Evolutionary conservation across 345 rosid species (phyloP).

Genomic region (Dimocarpus longan): DNA sequence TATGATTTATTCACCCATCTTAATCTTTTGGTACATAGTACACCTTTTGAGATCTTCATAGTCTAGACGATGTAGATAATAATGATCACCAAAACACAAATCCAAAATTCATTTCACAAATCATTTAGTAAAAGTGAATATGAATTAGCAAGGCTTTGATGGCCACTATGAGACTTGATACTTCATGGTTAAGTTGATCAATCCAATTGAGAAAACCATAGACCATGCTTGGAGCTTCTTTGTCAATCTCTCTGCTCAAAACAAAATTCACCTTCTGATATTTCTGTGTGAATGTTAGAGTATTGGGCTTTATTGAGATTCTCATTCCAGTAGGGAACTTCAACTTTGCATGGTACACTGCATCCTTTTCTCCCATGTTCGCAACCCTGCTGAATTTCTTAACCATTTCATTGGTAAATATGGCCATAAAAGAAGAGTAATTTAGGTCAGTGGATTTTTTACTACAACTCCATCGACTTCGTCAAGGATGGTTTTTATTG

Average conservation of each 20-base stretch:
- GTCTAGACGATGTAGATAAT: neutral
- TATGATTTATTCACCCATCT: neutral
- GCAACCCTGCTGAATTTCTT: conserved; percentile 14
- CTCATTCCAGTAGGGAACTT: conserved; percentile 18
- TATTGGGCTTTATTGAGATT: conserved; percentile 18
- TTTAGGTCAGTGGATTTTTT: too few relatives aligned
- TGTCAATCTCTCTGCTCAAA: conserved; percentile 18
- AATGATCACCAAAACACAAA: neutral
- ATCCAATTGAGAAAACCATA: conserved; percentile 42
- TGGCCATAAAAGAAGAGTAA: too few relatives aligned
- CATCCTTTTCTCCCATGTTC: conserved; percentile 27
- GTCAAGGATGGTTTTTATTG: conserved; percentile 41
- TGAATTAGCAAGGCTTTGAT: neutral
- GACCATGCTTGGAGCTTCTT: neutral
- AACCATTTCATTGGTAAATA: too few relatives aligned
- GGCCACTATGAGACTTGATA: conserved; percentile 33
- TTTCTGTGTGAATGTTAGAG: neutral
- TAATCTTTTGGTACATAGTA: neutral
- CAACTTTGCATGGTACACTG: conserved; percentile 24
- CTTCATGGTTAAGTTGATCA: conserved; percentile 35
- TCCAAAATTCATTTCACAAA: neutral
- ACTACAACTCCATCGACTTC: conserved; percentile 4
- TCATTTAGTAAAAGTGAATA: neutral
- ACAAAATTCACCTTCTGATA: conserved; percentile 13
- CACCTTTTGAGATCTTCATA: conserved; percentile 1